Conservation (phyloP, 2,329 filamentous ascomycete genomes). For the Paraphaeosphaeria minitans region DNA sequence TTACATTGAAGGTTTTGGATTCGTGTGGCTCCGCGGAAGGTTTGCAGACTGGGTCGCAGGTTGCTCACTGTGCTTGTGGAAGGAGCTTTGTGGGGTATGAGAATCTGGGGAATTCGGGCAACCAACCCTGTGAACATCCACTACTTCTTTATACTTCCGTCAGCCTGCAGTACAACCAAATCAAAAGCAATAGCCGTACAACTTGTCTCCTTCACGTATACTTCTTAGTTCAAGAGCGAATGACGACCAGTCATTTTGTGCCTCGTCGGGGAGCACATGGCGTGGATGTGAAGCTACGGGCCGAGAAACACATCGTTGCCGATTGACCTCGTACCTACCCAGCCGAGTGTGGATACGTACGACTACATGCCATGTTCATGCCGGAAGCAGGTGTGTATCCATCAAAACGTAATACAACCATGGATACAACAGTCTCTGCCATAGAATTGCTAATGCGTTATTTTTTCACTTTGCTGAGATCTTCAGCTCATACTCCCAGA, state of each 20-base stretch:
- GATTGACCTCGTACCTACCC: not conserved
- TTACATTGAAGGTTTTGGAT: not conserved
- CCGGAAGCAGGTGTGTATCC: too few relatives aligned
- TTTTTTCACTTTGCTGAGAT: too few relatives aligned
- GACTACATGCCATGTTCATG: not conserved
- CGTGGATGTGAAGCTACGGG: not conserved
- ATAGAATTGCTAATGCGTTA: too few relatives aligned
- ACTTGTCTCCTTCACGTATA: not conserved
- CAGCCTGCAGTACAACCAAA: not conserved
- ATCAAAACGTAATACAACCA: too few relatives aligned
- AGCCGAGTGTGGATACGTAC: not conserved
- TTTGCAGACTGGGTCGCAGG: slow-evolving; percentile 1
- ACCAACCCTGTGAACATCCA: slow-evolving; percentile 6
- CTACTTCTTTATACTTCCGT: slow-evolving; percentile 19
- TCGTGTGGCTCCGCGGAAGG: not conserved
- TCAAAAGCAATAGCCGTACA: not conserved
- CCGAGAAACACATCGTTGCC: not conserved
- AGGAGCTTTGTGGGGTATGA: not conserved
- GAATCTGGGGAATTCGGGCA: slow-evolving; percentile 14
- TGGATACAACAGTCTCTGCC: too few relatives aligned
- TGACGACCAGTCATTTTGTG: not conserved
- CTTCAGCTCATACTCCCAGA: too few relatives aligned
- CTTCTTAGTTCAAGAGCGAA: not conserved
- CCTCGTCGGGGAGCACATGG: not conserved
- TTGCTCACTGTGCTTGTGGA: not conserved